Conservation (phyloP, 192 early-diverging fungal species). For the Endogone sp. region DNA sequence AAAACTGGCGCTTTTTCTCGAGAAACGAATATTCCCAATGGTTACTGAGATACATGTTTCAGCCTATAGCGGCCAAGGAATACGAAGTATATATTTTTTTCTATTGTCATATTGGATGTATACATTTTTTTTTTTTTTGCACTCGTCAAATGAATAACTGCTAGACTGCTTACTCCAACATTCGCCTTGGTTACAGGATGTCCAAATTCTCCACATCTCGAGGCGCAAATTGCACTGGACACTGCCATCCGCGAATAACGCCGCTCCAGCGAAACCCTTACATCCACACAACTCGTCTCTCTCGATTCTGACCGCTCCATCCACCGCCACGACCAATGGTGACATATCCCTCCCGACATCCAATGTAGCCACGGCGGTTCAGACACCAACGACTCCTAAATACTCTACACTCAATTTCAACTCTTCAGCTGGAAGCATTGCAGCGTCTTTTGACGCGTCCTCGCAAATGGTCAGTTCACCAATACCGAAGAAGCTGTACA, state of each 20-base stretch:
- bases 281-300: background rate
- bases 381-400: background rate
- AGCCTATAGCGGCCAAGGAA: background rate
- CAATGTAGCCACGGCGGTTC: background rate
- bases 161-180: background rate
- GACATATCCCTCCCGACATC: background rate
- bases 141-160: background rate
- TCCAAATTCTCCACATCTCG: background rate
- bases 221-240: background rate
- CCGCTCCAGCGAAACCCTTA: background rate
- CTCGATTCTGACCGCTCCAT: background rate
- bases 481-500: conserved; percentile 18
- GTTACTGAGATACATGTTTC: background rate
- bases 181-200: background rate
- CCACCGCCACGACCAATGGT: background rate
- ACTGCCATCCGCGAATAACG: background rate
- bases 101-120: too few relatives aligned
- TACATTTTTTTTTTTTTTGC: too few relatives aligned
- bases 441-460: background rate
- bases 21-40: background rate
- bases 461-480: background rate
- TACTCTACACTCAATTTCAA: background rate
- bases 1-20: background rate
- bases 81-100: background rate
- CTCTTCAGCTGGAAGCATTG: background rate